Percentiles rank a stretch among this genome's conserved stretches.
Evolutionary conservation across 2,329 filamentous ascomycete genomes (phyloP).

Genomic region (Colletotrichum karsti): DNA sequence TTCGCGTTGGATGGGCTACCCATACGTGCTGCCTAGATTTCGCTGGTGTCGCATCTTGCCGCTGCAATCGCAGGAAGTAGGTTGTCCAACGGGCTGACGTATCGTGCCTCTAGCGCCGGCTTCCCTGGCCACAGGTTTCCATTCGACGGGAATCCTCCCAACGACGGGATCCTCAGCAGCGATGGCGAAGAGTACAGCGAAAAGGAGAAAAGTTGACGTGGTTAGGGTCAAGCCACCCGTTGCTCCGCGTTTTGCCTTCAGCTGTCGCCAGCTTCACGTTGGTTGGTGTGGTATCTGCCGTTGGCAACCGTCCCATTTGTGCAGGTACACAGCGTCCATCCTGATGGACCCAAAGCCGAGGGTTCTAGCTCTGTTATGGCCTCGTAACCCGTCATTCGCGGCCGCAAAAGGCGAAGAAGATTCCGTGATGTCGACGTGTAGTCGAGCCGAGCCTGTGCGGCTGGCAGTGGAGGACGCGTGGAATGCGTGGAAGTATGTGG

Average conservation of each 20-base stretch:
- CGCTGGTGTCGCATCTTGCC: background rate
- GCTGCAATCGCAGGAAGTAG: background rate
- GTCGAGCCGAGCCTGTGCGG: background rate
- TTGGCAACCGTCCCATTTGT: too few relatives aligned
- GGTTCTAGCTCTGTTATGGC: too few relatives aligned
- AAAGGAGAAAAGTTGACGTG: too few relatives aligned
- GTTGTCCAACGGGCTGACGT: background rate
- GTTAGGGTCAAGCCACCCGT: too few relatives aligned
- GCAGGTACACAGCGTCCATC: too few relatives aligned
- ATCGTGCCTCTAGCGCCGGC: background rate
- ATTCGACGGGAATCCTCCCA: background rate
- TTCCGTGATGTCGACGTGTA: background rate
- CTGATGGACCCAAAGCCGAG: too few relatives aligned
- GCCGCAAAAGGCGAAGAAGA: background rate
- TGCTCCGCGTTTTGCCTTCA: too few relatives aligned
- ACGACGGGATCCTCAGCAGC: background rate
- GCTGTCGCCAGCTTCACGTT: too few relatives aligned
- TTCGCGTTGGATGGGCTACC: background rate
- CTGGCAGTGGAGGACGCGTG: background rate
- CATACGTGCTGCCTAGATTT: background rate
- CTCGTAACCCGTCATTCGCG: too few relatives aligned
- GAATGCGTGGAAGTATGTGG: background rate
- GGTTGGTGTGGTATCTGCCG: too few relatives aligned
- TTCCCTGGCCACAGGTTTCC: background rate
- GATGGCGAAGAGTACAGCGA: too few relatives aligned